Percentiles rank a stretch among this genome's conserved stretches.
phyloP scores from a whole-genome alignment of 2,329 filamentous ascomycete species.

The Pseudogymnoascus sp. region DNA sequence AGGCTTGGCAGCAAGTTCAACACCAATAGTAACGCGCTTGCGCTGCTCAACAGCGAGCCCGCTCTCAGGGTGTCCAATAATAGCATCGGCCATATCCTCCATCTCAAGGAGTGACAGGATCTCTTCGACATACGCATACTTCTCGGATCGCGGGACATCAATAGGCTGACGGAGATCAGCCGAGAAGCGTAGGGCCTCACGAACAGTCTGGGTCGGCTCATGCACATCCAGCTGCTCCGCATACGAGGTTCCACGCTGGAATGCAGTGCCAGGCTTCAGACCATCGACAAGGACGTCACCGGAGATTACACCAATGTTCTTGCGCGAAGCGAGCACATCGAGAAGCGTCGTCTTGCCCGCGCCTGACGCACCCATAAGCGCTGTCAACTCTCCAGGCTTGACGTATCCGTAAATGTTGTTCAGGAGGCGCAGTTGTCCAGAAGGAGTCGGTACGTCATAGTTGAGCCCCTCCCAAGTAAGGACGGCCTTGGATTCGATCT shows the following conservation, averaged over 20 bases:
- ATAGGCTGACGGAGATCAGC: conserved; percentile 81
- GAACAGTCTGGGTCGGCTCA: conserved; percentile 72
- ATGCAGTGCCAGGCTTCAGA: conserved; percentile 65
- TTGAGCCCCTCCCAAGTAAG: conserved; percentile 68
- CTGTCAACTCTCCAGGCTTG: conserved; percentile 62
- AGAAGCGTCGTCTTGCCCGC: conserved; percentile 88
- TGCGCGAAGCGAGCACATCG: conserved; percentile 75
- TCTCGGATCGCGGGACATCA: conserved; percentile 63
- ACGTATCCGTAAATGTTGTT: conserved; percentile 78
- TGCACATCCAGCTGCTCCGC: conserved; percentile 91
- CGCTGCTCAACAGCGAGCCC: conserved; percentile 56
- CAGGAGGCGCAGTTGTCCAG: conserved; percentile 60
- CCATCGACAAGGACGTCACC: conserved; percentile 70
- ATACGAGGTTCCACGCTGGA: conserved; percentile 70
- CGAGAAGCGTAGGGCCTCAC: conserved; percentile 81
- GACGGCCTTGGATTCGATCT: conserved; percentile 55
- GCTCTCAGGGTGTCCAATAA: conserved; percentile 56
- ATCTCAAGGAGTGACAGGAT: conserved; percentile 58
- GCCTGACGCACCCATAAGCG: conserved; percentile 54
- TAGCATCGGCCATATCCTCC: conserved; percentile 58
- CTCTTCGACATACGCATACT: conserved; percentile 79
- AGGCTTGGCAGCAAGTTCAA: conserved; percentile 50
- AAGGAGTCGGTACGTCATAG: conserved; percentile 59
- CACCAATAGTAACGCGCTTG: conserved; percentile 55
- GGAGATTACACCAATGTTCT: conserved; percentile 79